Evolutionary conservation across 345 rosid genomes (phyloP).

Genomic region (Sisymbrium irio): DNA sequence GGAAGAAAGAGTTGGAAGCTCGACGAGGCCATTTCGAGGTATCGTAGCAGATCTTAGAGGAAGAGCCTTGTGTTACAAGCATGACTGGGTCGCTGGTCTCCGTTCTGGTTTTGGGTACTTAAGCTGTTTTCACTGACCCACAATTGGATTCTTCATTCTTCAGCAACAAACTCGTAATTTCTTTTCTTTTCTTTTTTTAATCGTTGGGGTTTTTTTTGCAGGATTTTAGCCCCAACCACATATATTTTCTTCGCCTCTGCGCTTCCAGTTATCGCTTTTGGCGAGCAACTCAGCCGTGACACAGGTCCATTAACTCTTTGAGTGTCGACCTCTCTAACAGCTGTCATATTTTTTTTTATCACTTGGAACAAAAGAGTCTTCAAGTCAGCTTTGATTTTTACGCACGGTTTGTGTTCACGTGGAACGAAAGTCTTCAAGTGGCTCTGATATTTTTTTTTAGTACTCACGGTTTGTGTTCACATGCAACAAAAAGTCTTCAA

Average conservation of each 20-base stretch:
- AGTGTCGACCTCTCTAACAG: not conserved
- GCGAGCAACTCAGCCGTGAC: constrained; percentile 70
- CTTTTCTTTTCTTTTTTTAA: too few species aligned
- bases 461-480: not conserved
- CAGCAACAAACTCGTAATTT: not conserved
- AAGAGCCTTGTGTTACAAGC: constrained; percentile 57
- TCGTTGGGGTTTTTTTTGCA: constrained; percentile 12
- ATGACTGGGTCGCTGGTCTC: constrained; percentile 59
- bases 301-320: too few species aligned
- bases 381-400: not conserved
- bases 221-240: constrained; percentile 78
- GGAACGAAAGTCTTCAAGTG: constrained; percentile 6
- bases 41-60: constrained; percentile 50
- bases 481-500: not conserved
- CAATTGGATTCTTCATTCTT: not conserved
- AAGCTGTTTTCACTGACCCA: not conserved
- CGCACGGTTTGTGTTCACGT: constrained; percentile 11
- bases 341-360: not conserved
- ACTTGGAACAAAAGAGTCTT: constrained; percentile 46
- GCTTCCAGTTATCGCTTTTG: constrained; percentile 81
- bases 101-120: constrained; percentile 50
- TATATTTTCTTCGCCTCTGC: constrained; percentile 84
- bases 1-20: constrained; percentile 41
- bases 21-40: constrained; percentile 49
- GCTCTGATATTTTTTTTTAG: not conserved